These are phyloP conservation scores for Nigrospora osmanthi DNA, from an alignment of 2,329 filamentous ascomycete genomes.

Conservation along the genomic window DNA sequence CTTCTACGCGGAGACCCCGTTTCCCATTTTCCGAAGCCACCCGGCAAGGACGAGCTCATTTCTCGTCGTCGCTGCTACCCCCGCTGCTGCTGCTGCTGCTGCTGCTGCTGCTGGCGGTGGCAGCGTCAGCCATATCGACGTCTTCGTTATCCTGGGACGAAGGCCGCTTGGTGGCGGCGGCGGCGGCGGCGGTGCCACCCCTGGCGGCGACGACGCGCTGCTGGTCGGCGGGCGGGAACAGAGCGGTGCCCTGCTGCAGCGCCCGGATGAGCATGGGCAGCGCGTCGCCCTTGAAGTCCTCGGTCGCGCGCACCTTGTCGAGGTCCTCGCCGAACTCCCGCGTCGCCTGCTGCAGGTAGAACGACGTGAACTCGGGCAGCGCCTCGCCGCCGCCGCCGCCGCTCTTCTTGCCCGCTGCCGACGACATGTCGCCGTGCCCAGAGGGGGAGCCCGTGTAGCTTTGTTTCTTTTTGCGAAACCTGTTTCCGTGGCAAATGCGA, in stretches of 20 bases:
- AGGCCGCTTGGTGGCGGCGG: no score
- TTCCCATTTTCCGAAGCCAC: no score
- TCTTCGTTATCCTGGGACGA: no score
- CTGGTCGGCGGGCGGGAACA: slow-evolving; percentile 51
- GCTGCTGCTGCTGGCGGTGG: neutral
- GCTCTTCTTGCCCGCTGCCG: no score
- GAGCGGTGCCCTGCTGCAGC: slow-evolving; percentile 57
- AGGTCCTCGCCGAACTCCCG: slow-evolving; percentile 68
- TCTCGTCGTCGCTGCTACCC: neutral
- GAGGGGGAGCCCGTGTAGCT: no score
- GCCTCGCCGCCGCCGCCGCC: neutral
- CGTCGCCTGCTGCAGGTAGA: slow-evolving; percentile 63
- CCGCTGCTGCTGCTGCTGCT: neutral
- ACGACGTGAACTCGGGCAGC: slow-evolving; percentile 45
- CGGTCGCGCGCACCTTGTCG: slow-evolving; percentile 58
- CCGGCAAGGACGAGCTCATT: no score
- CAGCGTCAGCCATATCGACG: neutral
- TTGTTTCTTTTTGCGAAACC: no score
- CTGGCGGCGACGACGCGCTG: slow-evolving; percentile 17
- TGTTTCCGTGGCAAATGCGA: no score
- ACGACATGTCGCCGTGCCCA: no score
- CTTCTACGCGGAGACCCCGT: no score
- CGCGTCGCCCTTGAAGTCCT: slow-evolving; percentile 61
- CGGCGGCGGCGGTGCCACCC: neutral
- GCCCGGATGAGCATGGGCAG: slow-evolving; percentile 60